Base-by-base conservation (phyloP, 805 yeast genomes). In the Lipomyces starkeyi region DNA sequence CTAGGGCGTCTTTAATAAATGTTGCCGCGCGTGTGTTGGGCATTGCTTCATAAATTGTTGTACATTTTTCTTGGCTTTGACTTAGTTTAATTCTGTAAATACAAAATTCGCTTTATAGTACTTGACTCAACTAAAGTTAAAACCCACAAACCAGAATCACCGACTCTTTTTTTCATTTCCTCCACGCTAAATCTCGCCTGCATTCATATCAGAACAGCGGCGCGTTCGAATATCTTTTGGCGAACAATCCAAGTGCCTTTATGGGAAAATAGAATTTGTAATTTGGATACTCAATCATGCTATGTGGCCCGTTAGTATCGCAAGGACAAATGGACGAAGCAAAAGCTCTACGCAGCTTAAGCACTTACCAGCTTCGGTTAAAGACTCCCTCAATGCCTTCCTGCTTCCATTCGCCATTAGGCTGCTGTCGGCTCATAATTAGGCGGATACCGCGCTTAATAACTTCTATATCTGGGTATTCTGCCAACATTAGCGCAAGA, bases 351-450 rank as follows among this genome's bases (percentile, higher is more conserved):
- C 4, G 49, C 9, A 43, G 49, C 56, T 22, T 8, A 25, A 20
- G 7, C 34, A 53, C 56, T 53, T 29, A 53, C 56, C 75, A 73
- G 59, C 70, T 70, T 34, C 95, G 98, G 78, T 95, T 95, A 83
- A 95, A 95, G 0, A 95, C 98, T 58, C 99, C 99, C 79, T 94
- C 98, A 34, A 91, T 87, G 37, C 86, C 90, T 74, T 94, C 97
- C 74, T 85, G 88, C 65, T 83, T 81, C 92, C 97, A 95, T 71
- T 91, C 95, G 1, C 99, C 99, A 34, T 88, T 86, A 0, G 81
- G 74, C 49, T 83, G 76, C 76, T 95, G 99, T 71, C 91, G 82
- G 1, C 80, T 74, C 82, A 91, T 85, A 60, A 95, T 74, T 40
- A 92, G 79, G 53, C 68, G 73, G 11, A 91, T 82, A 6, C 93